A percentile compares a stretch with the other conserved stretches of the same genome.
Evolutionary conservation across 2,329 filamentous ascomycete species (phyloP).

Genomic region (Blastomyces parvus): DNA sequence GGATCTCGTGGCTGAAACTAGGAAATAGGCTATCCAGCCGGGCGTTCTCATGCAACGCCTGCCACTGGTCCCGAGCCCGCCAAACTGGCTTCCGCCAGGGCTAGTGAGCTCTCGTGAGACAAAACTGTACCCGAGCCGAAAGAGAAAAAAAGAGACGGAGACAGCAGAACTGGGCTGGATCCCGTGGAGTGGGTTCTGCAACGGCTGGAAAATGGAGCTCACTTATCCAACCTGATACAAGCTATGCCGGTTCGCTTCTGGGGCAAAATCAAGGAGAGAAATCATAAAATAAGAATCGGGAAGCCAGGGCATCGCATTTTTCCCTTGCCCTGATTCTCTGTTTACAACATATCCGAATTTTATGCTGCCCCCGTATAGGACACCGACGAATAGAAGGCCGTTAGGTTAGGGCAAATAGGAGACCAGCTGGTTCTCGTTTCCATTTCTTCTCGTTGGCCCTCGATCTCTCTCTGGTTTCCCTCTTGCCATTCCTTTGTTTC

Average conservation of each 20-base stretch:
- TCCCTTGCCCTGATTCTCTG: background rate
- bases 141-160: background rate
- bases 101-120: slow-evolving; percentile 1
- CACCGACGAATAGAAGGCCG: background rate
- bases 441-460: background rate
- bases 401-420: background rate
- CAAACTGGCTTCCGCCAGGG: background rate
- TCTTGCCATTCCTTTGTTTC: background rate
- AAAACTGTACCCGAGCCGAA: no score
- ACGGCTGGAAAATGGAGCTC: background rate
- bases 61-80: background rate
- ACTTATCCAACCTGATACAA: background rate
- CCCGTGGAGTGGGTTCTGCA: background rate
- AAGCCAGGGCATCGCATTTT: no score
- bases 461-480: background rate
- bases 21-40: background rate
- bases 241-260: background rate
- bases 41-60: background rate
- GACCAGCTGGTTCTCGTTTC: background rate
- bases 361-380: background rate
- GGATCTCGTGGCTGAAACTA: slow-evolving; percentile 1
- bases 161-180: background rate
- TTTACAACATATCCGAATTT: background rate
- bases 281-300: background rate
- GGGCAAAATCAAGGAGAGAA: background rate